These are phyloP conservation scores for Venturia effusa DNA, from an alignment of 2,329 filamentous ascomycete genomes.

Conservation along the genomic window DNA sequence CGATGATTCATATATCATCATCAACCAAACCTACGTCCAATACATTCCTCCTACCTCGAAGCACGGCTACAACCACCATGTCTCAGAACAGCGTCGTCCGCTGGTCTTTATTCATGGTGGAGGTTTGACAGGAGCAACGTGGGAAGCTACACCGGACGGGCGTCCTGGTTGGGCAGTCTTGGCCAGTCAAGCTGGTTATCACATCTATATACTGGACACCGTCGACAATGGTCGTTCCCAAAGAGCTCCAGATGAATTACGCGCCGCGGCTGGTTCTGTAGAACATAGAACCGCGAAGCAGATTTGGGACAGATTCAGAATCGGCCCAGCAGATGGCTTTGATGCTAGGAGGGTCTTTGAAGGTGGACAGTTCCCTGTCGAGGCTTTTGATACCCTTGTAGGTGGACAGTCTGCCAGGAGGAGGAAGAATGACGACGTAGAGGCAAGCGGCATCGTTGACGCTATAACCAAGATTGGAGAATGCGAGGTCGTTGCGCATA, in stretches of 20 bases:
- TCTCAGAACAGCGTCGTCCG: neutral
- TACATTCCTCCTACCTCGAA: constrained; percentile 4
- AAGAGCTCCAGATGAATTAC: constrained; percentile 3
- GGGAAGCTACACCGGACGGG: constrained; percentile 12
- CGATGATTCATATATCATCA: constrained; percentile 11
- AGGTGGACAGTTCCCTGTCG: constrained; percentile 9
- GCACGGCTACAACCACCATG: neutral
- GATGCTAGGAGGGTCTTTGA: constrained; percentile 1
- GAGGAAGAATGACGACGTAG: constrained; percentile 9
- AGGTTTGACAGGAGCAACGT: constrained; percentile 11
- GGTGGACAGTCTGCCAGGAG: constrained; percentile 8
- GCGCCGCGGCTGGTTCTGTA: neutral
- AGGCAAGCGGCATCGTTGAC: constrained; percentile 11
- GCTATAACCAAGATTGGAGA: constrained; percentile 9
- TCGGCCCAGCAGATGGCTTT: constrained; percentile 8
- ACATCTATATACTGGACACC: constrained; percentile 9
- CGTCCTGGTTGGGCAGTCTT: constrained; percentile 11
- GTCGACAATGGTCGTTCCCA: constrained; percentile 8
- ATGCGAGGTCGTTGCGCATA: constrained; percentile 11
- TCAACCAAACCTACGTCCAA: constrained; percentile 12
- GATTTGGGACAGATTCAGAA: constrained; percentile 10
- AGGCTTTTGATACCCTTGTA: constrained; percentile 9
- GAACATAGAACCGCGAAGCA: constrained; percentile 11
- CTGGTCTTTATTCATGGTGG: constrained; percentile 13
- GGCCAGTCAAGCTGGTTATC: neutral